Evolutionary conservation across 768 basidiomycete genomes (phyloP).

Genomic region (Mycena indigotica): DNA sequence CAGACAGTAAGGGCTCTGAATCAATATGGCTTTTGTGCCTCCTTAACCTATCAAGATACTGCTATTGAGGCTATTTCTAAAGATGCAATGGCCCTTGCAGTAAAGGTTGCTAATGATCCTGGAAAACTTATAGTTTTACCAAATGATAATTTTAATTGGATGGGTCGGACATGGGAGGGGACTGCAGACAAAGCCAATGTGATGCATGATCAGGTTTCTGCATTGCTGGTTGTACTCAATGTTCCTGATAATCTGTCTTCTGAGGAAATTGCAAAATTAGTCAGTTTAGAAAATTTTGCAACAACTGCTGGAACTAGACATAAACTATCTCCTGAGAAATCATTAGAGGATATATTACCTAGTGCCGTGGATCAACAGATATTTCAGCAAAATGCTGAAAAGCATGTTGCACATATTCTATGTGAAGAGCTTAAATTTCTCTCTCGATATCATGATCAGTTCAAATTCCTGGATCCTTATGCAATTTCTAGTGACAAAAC

Average conservation of each 20-base stretch:
- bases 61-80: constrained; percentile 15
- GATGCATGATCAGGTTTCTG: constrained; percentile 26
- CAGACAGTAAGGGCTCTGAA: constrained; percentile 19
- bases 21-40: constrained; percentile 17
- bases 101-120: constrained; percentile 19
- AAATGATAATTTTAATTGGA: constrained; percentile 29
- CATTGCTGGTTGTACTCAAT: constrained; percentile 17
- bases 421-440: neutral
- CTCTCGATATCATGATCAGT: neutral
- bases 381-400: neutral
- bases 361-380: neutral
- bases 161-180: constrained; percentile 11
- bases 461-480: constrained; percentile 2
- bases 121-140: constrained; percentile 22
- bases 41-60: constrained; percentile 9
- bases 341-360: constrained; percentile 1
- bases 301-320: neutral
- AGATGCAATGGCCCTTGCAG: constrained; percentile 1
- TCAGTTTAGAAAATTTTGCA: neutral
- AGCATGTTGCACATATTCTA: constrained; percentile 3
- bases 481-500: neutral
- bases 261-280: neutral
- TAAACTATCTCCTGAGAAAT: neutral
- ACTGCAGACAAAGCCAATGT: constrained; percentile 15
- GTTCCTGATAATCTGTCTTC: neutral